These are phyloP conservation scores for Phytophthora quininea DNA, from an alignment of 352 stramenopile species.

Conservation along the genomic window DNA sequence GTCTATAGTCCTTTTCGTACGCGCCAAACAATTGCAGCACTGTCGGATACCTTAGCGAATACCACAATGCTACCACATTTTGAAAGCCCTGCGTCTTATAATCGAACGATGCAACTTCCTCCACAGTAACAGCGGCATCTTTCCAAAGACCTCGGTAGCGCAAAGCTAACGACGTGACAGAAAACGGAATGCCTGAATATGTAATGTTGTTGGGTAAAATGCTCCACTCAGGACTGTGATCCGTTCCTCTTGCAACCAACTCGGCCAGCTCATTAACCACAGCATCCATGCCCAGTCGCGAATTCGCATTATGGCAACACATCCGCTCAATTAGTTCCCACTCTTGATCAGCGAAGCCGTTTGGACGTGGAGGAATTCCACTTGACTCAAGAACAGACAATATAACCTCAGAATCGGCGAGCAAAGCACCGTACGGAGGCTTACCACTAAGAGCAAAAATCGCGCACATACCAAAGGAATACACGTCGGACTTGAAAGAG, in stretches of 20 bases:
- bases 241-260: background rate
- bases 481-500: slow-evolving; percentile 3
- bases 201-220: background rate
- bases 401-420: slow-evolving; percentile 2
- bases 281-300: background rate
- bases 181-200: background rate
- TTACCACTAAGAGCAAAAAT: slow-evolving; percentile 1
- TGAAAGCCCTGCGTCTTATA: background rate
- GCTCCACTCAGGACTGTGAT: background rate
- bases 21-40: slow-evolving; percentile 11
- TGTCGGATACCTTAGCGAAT: slow-evolving; percentile 8
- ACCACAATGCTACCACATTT: slow-evolving; percentile 6
- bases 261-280: background rate
- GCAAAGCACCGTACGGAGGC: background rate
- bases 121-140: background rate
- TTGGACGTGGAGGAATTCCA: background rate
- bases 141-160: background rate
- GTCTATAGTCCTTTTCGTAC: background rate
- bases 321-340: slow-evolving; percentile 6
- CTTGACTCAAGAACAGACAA: background rate
- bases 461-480: slow-evolving; percentile 10
- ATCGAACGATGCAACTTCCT: background rate
- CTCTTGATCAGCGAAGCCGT: background rate
- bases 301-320: background rate
- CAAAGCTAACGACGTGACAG: background rate